Evolutionary conservation across 345 rosid genomes (phyloP).

Genomic region (Pugionium cornutum): DNA sequence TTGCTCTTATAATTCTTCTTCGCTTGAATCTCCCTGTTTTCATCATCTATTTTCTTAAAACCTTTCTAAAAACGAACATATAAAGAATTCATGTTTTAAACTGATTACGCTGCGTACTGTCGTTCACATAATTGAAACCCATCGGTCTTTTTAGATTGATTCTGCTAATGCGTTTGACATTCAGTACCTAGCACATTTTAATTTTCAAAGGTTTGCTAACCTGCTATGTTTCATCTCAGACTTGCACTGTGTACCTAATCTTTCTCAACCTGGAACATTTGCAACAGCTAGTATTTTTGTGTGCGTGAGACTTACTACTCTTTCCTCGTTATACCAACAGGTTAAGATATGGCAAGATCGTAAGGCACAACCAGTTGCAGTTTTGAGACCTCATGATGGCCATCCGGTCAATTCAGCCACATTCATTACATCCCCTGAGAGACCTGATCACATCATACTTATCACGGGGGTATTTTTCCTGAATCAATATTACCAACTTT

Average conservation of each 20-base stretch:
- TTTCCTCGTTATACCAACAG: slow-evolving; percentile 44
- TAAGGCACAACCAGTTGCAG: slow-evolving; percentile 62
- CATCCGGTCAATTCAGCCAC: slow-evolving; percentile 72
- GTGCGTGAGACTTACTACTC: slow-evolving; percentile 13
- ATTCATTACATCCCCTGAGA: slow-evolving; percentile 66
- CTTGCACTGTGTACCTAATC: not conserved
- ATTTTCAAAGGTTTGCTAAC: not conserved
- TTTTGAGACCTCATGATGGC: slow-evolving; percentile 84
- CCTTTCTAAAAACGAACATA: not conserved
- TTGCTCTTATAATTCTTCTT: slow-evolving; percentile 20
- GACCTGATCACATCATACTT: slow-evolving; percentile 81
- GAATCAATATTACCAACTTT: not conserved
- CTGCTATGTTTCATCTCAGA: slow-evolving; percentile 1
- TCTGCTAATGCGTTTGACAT: slow-evolving; percentile 11
- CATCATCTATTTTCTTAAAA: not conserved
- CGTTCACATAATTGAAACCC: not conserved
- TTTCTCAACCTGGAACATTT: slow-evolving; percentile 10
- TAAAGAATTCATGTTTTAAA: not conserved
- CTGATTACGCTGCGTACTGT: not conserved
- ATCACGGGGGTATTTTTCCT: slow-evolving; percentile 68
- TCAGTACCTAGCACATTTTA: slow-evolving; percentile 1
- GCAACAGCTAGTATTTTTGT: slow-evolving; percentile 9
- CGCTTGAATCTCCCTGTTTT: slow-evolving; percentile 2
- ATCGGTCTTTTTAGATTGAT: slow-evolving; percentile 17
- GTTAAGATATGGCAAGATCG: slow-evolving; percentile 92